Conservation (phyloP, 177 flowering plant genomes). For the Vitis hybrid region DNA sequence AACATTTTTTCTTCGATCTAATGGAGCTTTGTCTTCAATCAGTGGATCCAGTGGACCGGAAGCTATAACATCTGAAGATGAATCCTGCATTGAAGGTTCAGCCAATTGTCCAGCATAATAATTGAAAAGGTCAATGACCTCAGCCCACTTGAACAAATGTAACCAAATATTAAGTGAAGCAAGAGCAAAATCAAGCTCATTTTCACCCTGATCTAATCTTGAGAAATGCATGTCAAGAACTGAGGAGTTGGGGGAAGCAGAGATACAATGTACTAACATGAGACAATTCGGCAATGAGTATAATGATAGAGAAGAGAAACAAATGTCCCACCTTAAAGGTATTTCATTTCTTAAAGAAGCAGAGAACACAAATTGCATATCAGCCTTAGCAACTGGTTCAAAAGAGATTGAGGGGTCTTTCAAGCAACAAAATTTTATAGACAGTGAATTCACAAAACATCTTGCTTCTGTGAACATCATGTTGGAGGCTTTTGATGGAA, state of each 20-base stretch:
- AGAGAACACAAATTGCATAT: slow-evolving; percentile 49
- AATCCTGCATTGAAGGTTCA: slow-evolving; percentile 8
- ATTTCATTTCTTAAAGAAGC: slow-evolving; percentile 49
- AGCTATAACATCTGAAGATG: slow-evolving; percentile 21
- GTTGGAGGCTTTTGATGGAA: slow-evolving; percentile 26
- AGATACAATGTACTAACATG: slow-evolving; percentile 33
- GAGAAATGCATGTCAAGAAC: slow-evolving; percentile 45
- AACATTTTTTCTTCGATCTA: slow-evolving; percentile 6
- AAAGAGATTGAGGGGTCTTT: slow-evolving; percentile 21
- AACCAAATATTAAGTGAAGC: slow-evolving; percentile 73
- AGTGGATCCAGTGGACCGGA: slow-evolving; percentile 4
- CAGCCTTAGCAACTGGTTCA: slow-evolving; percentile 44
- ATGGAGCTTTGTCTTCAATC: too few relatives aligned
- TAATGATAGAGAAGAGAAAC: slow-evolving; percentile 41
- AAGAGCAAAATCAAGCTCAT: slow-evolving; percentile 40
- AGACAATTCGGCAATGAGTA: slow-evolving; percentile 44
- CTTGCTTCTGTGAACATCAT: slow-evolving; percentile 33
- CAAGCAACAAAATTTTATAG: slow-evolving; percentile 28
- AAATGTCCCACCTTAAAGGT: slow-evolving; percentile 33
- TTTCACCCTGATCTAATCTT: slow-evolving; percentile 25
- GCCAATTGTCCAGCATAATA: slow-evolving; percentile 23
- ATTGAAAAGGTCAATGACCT: slow-evolving; percentile 37
- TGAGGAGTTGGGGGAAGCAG: slow-evolving; percentile 26
- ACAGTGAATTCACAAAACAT: slow-evolving; percentile 39
- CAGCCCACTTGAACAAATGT: slow-evolving; percentile 58